Percentiles rank a stretch among this genome's conserved stretches.
These are phyloP conservation scores for Drechslerella dactyloides DNA, from an alignment of 2,329 filamentous ascomycete species.

Conservation along the genomic window DNA sequence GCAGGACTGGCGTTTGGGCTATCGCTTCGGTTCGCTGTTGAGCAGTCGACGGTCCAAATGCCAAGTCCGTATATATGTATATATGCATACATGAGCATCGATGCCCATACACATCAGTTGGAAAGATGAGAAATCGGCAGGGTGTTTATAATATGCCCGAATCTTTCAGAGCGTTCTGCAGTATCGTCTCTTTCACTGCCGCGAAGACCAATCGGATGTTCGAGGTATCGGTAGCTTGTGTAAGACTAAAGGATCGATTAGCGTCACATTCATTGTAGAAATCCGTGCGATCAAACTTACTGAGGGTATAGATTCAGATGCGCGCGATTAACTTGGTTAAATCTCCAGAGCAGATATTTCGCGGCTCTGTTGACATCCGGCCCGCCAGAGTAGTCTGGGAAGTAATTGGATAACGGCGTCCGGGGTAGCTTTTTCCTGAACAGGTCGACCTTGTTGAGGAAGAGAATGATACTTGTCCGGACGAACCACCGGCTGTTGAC, in stretches of 20 bases:
- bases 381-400: slow-evolving; percentile 95
- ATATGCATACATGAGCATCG: slow-evolving; percentile 2
- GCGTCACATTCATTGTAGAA: slow-evolving; percentile 52
- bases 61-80: slow-evolving; percentile 5
- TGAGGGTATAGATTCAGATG: slow-evolving; percentile 97
- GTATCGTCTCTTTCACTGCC: slow-evolving; percentile 96
- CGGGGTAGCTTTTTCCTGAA: slow-evolving; percentile 93
- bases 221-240: slow-evolving; percentile 97
- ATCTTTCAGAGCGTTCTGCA: slow-evolving; percentile 97
- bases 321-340: slow-evolving; percentile 96
- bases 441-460: slow-evolving; percentile 98
- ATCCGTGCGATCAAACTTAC: slow-evolving; percentile 65
- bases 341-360: slow-evolving; percentile 96
- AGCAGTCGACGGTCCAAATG: not conserved
- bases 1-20: slow-evolving; percentile 4
- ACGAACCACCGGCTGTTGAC: slow-evolving; percentile 99
- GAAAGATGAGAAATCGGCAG: slow-evolving; percentile 17
- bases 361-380: slow-evolving; percentile 98
- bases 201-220: slow-evolving; percentile 98
- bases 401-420: slow-evolving; percentile 91
- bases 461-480: slow-evolving; percentile 96
- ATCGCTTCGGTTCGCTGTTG: slow-evolving; percentile 1
- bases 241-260: slow-evolving; percentile 69
- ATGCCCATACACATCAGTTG: slow-evolving; percentile 20
- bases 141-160: slow-evolving; percentile 77